A percentile compares a stretch with the other conserved stretches of the same genome.
Evolutionary conservation across 139 green algal genomes (phyloP).

Genomic region (Picocystis salinarum): DNA sequence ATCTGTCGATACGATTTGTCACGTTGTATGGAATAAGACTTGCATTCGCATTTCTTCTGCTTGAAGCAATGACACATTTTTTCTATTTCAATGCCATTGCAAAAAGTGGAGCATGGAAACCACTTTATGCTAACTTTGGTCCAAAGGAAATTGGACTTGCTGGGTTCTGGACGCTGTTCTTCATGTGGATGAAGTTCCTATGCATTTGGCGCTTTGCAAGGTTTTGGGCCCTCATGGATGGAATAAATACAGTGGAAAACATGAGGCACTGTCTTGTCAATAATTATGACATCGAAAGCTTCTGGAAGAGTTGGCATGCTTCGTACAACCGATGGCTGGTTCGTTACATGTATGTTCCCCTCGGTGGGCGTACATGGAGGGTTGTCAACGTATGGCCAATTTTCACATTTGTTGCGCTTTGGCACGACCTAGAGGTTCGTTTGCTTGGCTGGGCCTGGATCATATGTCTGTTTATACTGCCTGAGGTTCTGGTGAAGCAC

Average conservation of each 20-base stretch:
- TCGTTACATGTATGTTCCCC: constrained; percentile 78
- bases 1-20: constrained; percentile 12
- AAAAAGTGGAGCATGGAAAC: constrained; percentile 1
- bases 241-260: constrained; percentile 71
- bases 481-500: constrained; percentile 37
- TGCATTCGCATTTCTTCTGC: constrained; percentile 16
- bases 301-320: constrained; percentile 81
- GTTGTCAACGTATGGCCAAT: constrained; percentile 64
- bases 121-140: background rate
- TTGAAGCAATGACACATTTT: constrained; percentile 63
- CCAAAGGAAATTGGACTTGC: constrained; percentile 23
- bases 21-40: constrained; percentile 30
- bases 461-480: constrained; percentile 39
- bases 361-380: constrained; percentile 44
- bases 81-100: constrained; percentile 67
- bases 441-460: constrained; percentile 67
- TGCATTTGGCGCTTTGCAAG: constrained; percentile 49
- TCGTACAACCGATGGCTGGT: constrained; percentile 62
- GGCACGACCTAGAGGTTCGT: constrained; percentile 71
- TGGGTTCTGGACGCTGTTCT: constrained; percentile 64
- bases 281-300: constrained; percentile 81
- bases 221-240: constrained; percentile 48
- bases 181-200: constrained; percentile 89
- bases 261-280: constrained; percentile 82
- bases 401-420: constrained; percentile 89